Evolutionary conservation across 2,329 filamentous ascomycete genomes (phyloP).

Genomic region (Penicillium sp.): DNA sequence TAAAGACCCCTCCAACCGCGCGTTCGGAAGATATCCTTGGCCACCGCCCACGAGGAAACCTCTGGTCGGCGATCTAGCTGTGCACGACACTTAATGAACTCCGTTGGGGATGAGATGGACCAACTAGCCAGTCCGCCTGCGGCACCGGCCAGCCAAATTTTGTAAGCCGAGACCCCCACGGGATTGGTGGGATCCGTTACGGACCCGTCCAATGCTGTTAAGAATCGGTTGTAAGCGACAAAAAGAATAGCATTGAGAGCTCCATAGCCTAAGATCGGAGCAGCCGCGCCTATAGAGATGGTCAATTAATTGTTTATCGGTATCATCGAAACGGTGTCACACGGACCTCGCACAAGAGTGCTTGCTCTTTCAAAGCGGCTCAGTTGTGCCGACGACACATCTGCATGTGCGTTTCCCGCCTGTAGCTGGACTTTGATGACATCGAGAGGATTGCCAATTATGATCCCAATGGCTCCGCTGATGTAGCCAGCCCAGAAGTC

Average conservation of each 20-base stretch:
- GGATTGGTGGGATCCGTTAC: constrained; percentile 47
- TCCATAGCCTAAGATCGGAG: constrained; percentile 85
- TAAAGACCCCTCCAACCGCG: constrained; percentile 72
- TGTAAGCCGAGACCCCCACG: constrained; percentile 55
- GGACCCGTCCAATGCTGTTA: constrained; percentile 57
- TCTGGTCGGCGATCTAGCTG: constrained; percentile 59
- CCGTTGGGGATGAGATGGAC: constrained; percentile 81
- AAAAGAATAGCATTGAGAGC: constrained; percentile 89
- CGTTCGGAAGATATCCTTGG: constrained; percentile 58
- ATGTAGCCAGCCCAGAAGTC: constrained; percentile 95
- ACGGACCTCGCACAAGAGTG: constrained; percentile 43
- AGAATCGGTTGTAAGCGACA: constrained; percentile 83
- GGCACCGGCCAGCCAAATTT: constrained; percentile 77
- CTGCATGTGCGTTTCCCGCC: constrained; percentile 50
- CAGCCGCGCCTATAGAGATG: constrained; percentile 65
- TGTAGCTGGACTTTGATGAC: constrained; percentile 79
- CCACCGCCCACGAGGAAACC: constrained; percentile 63
- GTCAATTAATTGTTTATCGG: constrained; percentile 4
- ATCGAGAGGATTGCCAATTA: constrained; percentile 85
- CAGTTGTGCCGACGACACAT: constrained; percentile 26
- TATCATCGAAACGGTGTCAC: neutral
- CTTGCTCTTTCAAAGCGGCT: constrained; percentile 36
- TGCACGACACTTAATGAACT: constrained; percentile 85
- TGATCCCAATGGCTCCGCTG: constrained; percentile 79
- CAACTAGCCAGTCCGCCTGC: constrained; percentile 81